Base-by-base conservation (phyloP, 106 monocot genomes). In the Gastrodia elata region DNA sequence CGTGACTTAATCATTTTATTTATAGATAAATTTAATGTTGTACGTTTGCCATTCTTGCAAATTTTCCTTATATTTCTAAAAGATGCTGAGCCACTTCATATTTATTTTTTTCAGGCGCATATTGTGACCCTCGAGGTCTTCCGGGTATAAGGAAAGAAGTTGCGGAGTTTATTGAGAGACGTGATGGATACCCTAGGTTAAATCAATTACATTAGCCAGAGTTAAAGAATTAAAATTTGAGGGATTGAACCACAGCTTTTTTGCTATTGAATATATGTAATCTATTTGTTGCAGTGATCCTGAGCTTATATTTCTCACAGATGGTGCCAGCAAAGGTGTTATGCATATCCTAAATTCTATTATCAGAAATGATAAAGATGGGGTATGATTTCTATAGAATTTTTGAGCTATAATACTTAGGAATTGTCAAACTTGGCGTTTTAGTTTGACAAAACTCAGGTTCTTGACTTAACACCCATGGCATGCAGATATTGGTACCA, bases 241-340 rank as follows among this genome's bases (percentile, higher is more conserved):
- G 67, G 13, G 26, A 61, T 11, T 67, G 37, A 67, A 20, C 20
- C 27, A 73, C 7, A 43, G n/a, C 33, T 61, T 64, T 28, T 6
- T 27, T 32, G 32, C 16, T 25, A 25, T 58, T 81, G 13, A 76
- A 41, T 16, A 74, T 55, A 64, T n/a, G 16, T n/a, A 44, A 75
- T n/a, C 69, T 69, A 42, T 27, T 77, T 44, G 32, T 34, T 84
- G 55, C 88, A 98, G 98, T 72, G 83, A 98, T 81, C 93, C 98
- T 35, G 98, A 93, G 32, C 88, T 93, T 77, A 87, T 98, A 80
- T 98, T 82, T 84, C 88, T 98, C 30, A 93, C 98, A 70, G 98
- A 93, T 82, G 98, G 98, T 64, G 98, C 98, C 22, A 98, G 98
- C 83, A 98, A 98, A 89, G 98, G 93, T 74, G 93, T 98, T 27